Percentiles rank a stretch among this genome's conserved stretches.
phyloP scores from a whole-genome alignment of 2,329 filamentous ascomycete species.

The Eurotiales sp. region DNA sequence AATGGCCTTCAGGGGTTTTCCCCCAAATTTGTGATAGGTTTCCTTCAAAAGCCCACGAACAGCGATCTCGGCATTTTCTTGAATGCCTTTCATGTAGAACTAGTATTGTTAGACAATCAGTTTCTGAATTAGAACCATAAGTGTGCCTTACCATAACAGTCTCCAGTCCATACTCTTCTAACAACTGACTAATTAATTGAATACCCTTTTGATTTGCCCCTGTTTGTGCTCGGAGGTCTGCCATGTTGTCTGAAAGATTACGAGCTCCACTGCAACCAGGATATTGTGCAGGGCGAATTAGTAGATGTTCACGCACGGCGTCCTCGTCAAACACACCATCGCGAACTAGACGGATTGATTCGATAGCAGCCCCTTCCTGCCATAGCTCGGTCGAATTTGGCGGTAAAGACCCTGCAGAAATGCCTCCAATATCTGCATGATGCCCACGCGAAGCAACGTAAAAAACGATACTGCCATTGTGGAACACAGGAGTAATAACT shows the following conservation, averaged over 20 bases:
- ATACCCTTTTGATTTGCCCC: constrained; percentile 33
- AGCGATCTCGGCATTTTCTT: constrained; percentile 30
- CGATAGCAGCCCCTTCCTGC: constrained; percentile 55
- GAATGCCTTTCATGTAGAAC: constrained; percentile 36
- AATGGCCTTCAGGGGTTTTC: constrained; percentile 21
- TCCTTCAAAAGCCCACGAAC: constrained; percentile 30
- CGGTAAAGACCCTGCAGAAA: constrained; percentile 28
- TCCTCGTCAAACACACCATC: constrained; percentile 46
- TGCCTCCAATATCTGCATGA: constrained; percentile 45
- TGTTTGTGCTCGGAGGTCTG: constrained; percentile 39
- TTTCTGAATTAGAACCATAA: too few relatives aligned
- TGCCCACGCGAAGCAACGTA: constrained; percentile 73
- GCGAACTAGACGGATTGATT: constrained; percentile 63
- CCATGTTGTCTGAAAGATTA: constrained; percentile 37
- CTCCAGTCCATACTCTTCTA: constrained; percentile 26
- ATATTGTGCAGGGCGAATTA: constrained; percentile 65
- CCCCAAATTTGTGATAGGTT: constrained; percentile 17
- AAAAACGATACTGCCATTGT: constrained; percentile 70
- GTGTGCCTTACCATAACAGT: constrained; percentile 20
- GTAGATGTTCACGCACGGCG: constrained; percentile 53
- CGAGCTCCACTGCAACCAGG: constrained; percentile 71
- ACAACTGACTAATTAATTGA: constrained; percentile 29
- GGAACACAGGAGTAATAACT: constrained; percentile 70
- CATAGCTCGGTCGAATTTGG: constrained; percentile 42
- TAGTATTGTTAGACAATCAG: constrained; percentile 17